phyloP scores from a whole-genome alignment of 768 basidiomycete species.

The Termitomyces sp. region DNA sequence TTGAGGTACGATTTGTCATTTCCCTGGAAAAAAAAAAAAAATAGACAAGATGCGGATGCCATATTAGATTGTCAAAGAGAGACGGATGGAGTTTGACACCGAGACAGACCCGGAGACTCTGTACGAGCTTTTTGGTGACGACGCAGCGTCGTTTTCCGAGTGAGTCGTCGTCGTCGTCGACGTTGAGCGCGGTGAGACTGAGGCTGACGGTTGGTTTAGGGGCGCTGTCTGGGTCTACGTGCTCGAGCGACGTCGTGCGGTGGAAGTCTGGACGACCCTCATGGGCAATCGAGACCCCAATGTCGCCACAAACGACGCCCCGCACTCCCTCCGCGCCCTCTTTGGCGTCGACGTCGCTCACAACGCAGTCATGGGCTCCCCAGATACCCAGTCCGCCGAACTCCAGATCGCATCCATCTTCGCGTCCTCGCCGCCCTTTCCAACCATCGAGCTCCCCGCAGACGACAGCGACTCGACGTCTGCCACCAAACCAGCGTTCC shows the following conservation, averaged over 20 bases:
- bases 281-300: conserved; percentile 66
- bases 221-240: conserved; percentile 92
- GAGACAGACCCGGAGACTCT: conserved; percentile 78
- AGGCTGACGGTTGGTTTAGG: conserved; percentile 28
- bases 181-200: too few relatives aligned
- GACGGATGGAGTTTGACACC: conserved; percentile 85
- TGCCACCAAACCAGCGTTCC: conserved; percentile 45
- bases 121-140: conserved; percentile 76
- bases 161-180: conserved; percentile 33
- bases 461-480: conserved; percentile 24
- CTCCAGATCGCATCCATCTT: conserved; percentile 75
- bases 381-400: conserved; percentile 64
- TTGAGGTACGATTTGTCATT: conserved; percentile 52
- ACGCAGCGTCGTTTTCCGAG: conserved; percentile 71
- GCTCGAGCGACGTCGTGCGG: conserved; percentile 74
- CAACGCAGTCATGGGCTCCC: conserved; percentile 72
- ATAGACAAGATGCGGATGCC: too few relatives aligned
- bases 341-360: conserved; percentile 51
- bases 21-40: conserved; percentile 3
- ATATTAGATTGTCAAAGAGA: conserved; percentile 73
- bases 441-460: conserved; percentile 52
- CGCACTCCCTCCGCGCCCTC: conserved; percentile 65
- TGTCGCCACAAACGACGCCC: conserved; percentile 45
- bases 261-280: conserved; percentile 74
- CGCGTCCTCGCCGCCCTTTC: conserved; percentile 79